Percentiles rank a stretch among this genome's conserved stretches.
These are phyloP conservation scores for Myriosclerotinia duriaeana DNA, from an alignment of 2,329 filamentous ascomycete species.

Conservation along the genomic window DNA sequence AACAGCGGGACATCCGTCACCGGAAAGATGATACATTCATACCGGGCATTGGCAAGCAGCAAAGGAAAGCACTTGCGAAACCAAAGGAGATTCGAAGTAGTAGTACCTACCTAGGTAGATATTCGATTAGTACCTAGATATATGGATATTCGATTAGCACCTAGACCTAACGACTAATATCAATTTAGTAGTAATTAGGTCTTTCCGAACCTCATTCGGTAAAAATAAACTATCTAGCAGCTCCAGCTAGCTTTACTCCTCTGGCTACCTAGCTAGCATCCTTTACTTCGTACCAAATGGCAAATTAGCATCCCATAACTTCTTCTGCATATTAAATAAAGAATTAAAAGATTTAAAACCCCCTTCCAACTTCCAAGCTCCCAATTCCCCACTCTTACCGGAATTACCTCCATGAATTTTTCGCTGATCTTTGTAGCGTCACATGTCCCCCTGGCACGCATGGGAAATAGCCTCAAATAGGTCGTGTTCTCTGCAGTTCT, in stretches of 20 bases:
- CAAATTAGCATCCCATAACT: too few species aligned
- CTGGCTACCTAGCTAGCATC: too few species aligned
- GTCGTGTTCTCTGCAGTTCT: slow-evolving; percentile 7
- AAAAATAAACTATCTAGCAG: neutral
- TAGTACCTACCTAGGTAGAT: too few species aligned
- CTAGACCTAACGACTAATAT: neutral
- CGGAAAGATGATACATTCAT: neutral
- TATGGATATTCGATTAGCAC: neutral
- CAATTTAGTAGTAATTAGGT: neutral
- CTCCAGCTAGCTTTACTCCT: neutral
- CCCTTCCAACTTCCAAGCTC: too few species aligned
- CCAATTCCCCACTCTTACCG: slow-evolving; percentile 1
- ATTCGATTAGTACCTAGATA: too few species aligned
- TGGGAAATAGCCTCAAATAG: too few species aligned
- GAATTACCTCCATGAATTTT: neutral
- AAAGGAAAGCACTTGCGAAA: neutral
- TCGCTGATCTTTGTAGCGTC: slow-evolving; percentile 7
- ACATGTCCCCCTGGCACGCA: slow-evolving; percentile 4
- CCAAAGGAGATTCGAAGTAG: too few species aligned
- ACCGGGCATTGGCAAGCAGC: neutral
- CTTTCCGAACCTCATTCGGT: neutral
- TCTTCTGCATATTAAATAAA: neutral
- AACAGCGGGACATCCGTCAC: neutral
- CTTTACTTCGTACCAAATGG: too few species aligned
- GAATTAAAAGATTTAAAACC: too few species aligned